A percentile compares a stretch with the other conserved stretches of the same genome.
phyloP scores from a whole-genome alignment of 257 asterid genomes.

The Phtheirospermum japonicum region DNA sequence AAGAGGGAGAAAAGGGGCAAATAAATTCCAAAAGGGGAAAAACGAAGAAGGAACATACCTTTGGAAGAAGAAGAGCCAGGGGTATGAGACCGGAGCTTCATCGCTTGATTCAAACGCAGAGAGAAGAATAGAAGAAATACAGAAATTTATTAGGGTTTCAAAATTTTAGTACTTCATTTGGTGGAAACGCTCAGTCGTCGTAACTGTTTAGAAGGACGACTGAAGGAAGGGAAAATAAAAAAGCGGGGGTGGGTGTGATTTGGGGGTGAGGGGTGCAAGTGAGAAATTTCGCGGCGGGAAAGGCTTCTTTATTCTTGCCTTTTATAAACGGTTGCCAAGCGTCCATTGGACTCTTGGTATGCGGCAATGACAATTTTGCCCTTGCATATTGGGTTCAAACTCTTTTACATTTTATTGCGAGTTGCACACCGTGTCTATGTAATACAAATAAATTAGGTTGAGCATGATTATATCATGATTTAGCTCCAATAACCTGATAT shows the following conservation, averaged over 20 bases:
- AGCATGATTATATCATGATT: too few relatives aligned
- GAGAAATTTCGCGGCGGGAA: constrained; percentile 44
- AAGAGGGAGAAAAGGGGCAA: too few relatives aligned
- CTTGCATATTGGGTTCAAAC: too few relatives aligned
- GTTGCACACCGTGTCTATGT: too few relatives aligned
- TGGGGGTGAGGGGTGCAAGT: constrained; percentile 1
- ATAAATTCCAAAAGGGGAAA: background rate
- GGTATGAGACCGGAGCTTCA: constrained; percentile 41
- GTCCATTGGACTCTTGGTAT: background rate
- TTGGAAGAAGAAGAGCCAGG: constrained; percentile 36
- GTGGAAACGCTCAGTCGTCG: constrained; percentile 19
- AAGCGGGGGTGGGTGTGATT: constrained; percentile 17
- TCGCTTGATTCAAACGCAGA: constrained; percentile 15
- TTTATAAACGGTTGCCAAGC: constrained; percentile 25
- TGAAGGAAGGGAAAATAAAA: constrained; percentile 7
- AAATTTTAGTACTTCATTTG: constrained; percentile 5
- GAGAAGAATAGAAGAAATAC: background rate
- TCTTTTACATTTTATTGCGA: too few relatives aligned
- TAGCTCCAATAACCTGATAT: too few relatives aligned
- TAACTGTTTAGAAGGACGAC: background rate
- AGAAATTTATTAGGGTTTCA: constrained; percentile 31
- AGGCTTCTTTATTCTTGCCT: constrained; percentile 21
- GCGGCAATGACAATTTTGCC: too few relatives aligned
- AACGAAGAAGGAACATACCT: constrained; percentile 17
- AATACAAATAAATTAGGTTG: too few relatives aligned